Conservation (phyloP, 2,329 filamentous ascomycete species). For the Epichloe baconii region DNA sequence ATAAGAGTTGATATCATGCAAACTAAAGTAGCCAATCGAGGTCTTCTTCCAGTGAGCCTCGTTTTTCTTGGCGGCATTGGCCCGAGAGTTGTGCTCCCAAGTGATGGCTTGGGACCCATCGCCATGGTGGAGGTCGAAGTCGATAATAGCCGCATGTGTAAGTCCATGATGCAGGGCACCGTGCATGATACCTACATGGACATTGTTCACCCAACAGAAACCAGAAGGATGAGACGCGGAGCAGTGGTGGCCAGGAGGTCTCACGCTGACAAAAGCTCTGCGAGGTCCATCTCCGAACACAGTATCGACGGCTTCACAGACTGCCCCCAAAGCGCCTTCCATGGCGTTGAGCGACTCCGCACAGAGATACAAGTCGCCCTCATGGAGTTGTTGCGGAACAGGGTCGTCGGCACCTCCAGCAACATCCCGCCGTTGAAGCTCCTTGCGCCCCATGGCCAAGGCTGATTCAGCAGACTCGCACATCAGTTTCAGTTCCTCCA, state of each 20-base stretch:
- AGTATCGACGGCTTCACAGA: conserved; percentile 82
- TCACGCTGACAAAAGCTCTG: conserved; percentile 81
- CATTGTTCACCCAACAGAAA: conserved; percentile 98
- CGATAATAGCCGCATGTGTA: conserved; percentile 87
- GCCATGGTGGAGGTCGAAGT: conserved; percentile 85
- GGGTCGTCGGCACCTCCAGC: conserved; percentile 33
- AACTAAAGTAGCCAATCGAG: conserved; percentile 86
- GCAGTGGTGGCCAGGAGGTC: conserved; percentile 92
- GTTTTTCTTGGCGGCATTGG: conserved; percentile 50
- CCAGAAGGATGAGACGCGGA: conserved; percentile 80
- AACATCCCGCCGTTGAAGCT: conserved; percentile 58
- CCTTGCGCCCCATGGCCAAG: conserved; percentile 63
- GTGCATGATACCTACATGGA: conserved; percentile 92
- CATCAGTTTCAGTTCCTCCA: conserved; percentile 79
- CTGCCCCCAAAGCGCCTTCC: conserved; percentile 80
- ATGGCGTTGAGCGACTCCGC: conserved; percentile 75
- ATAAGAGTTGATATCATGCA: conserved; percentile 98
- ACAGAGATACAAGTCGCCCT: conserved; percentile 85
- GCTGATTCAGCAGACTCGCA: conserved; percentile 69
- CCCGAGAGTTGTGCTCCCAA: conserved; percentile 76
- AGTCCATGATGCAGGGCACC: conserved; percentile 71
- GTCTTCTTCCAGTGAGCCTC: conserved; percentile 66
- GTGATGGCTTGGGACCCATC: conserved; percentile 93
- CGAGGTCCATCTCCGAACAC: conserved; percentile 57
- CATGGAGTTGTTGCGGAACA: conserved; percentile 52